Evolutionary conservation across 345 rosid species (phyloP), one percentile per base, ranked within the genome.

Genomic region (Pugionium dolabratum): DNA sequence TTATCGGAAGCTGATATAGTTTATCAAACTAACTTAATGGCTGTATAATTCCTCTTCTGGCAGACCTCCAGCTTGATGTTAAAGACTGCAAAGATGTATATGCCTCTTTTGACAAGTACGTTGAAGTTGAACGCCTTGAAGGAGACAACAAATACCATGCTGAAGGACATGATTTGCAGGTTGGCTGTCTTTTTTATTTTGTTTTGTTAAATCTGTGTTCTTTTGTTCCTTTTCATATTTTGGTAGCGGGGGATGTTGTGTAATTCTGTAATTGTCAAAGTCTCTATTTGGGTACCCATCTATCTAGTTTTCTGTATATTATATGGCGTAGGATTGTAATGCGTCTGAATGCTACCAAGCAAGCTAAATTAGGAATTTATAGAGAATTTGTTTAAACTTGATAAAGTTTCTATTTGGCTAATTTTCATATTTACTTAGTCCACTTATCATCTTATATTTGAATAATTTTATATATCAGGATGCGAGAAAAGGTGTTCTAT

Each of bases 11-110:
- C 39, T 74, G 41, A 32, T 36, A 28, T 35, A 30, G 28, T 57
- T 45, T 63, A 25, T 57, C 49, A 51, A 56, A 50, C 67, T 54
- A 71, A 50, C 54, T 65, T 35, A 39, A 40, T 44, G 11, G 35
- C 41, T 62, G 41, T 66, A 42, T 42, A 33, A 32, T 47, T 73
- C 65, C 31, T 70, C 79, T 33, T 30, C 25, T 72, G 73, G 62
- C 85, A 94, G 99, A 94, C 77, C 95, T 94, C 59, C 99, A 94
- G 78, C 99, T 94, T 78, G 99, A 94, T 76, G 99, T 94, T 44
- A 94, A 94, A 79, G 99, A 95, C 64, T 94, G 97, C 75, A 84
- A 83, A 52, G 99, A 94, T 83, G 92, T 94, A 58, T 94, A 94
- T 83, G 92, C 89, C 69, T 94, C 99, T 61, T 94, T 94, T 81